phyloP scores from a whole-genome alignment of 371 early-diverging fungal species.

The Batrachochytrium dendrobatidis region DNA sequence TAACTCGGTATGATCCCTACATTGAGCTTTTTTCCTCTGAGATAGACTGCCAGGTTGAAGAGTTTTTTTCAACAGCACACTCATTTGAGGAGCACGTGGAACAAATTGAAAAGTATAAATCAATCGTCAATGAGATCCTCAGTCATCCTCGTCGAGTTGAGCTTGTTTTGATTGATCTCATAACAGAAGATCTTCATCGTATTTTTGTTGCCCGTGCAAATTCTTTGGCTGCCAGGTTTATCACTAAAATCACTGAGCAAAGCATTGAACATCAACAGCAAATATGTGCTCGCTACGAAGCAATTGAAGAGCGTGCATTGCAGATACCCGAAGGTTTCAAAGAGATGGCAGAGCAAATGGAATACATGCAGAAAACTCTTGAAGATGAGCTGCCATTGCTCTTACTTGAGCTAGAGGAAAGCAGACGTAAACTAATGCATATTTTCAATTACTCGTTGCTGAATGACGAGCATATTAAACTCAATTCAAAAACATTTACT shows the following conservation, averaged over 20 bases:
- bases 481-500: slow-evolving; percentile 48
- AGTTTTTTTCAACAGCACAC: slow-evolving; percentile 34
- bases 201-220: slow-evolving; percentile 20
- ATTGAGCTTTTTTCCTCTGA: slow-evolving; percentile 21
- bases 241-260: slow-evolving; percentile 35
- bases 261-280: slow-evolving; percentile 36
- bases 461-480: slow-evolving; percentile 38
- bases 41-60: slow-evolving; percentile 21
- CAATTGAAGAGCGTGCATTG: slow-evolving; percentile 40
- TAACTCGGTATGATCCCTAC: slow-evolving; percentile 34
- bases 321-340: slow-evolving; percentile 48
- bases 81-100: slow-evolving; percentile 43
- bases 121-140: slow-evolving; percentile 17
- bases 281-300: slow-evolving; percentile 42
- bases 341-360: slow-evolving; percentile 54
- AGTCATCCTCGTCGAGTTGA: slow-evolving; percentile 28
- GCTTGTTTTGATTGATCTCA: slow-evolving; percentile 27
- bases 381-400: slow-evolving; percentile 38
- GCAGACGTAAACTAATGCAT: slow-evolving; percentile 35
- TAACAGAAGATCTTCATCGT: slow-evolving; percentile 26
- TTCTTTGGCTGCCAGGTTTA: slow-evolving; percentile 21
- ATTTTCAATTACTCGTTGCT: slow-evolving; percentile 45
- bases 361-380: slow-evolving; percentile 39
- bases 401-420: slow-evolving; percentile 39
- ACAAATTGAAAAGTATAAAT: slow-evolving; percentile 43